phyloP scores from a whole-genome alignment of 2,329 filamentous ascomycete genomes.

The Fusarium sp. region DNA sequence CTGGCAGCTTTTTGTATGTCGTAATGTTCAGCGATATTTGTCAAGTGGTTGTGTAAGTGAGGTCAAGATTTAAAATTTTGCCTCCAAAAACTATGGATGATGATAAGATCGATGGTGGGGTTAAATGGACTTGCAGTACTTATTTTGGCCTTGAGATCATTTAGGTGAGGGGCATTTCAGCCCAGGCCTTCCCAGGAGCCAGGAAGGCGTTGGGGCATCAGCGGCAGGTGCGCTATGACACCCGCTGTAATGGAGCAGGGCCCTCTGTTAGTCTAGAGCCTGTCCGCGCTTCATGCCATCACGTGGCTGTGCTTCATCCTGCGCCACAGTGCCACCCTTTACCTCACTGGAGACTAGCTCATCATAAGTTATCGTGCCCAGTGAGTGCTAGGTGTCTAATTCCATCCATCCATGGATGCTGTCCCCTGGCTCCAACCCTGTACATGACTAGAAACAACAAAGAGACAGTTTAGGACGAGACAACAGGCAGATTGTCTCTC shows the following conservation, averaged over 20 bases:
- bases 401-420: background rate
- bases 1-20: background rate
- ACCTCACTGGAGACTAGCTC: background rate
- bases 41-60: background rate
- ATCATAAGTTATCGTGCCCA: slow-evolving; percentile 5
- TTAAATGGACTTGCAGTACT: background rate
- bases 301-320: background rate
- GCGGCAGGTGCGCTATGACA: slow-evolving; percentile 4
- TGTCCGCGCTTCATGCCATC: background rate
- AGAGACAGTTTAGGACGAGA: background rate
- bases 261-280: background rate
- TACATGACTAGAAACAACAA: slow-evolving; percentile 2
- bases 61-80: slow-evolving; percentile 18
- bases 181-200: background rate
- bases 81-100: slow-evolving; percentile 18
- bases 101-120: slow-evolving; percentile 33
- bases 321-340: slow-evolving; percentile 18
- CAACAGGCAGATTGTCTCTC: background rate
- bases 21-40: background rate
- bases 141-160: background rate
- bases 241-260: slow-evolving; percentile 7
- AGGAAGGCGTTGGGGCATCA: slow-evolving; percentile 10
- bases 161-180: slow-evolving; percentile 27
- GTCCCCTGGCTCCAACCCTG: background rate
- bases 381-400: slow-evolving; percentile 6